These are phyloP conservation scores for Saccharomycopsis oosterbeekiorum DNA, from an alignment of 805 yeast genomes.

Conservation along the genomic window DNA sequence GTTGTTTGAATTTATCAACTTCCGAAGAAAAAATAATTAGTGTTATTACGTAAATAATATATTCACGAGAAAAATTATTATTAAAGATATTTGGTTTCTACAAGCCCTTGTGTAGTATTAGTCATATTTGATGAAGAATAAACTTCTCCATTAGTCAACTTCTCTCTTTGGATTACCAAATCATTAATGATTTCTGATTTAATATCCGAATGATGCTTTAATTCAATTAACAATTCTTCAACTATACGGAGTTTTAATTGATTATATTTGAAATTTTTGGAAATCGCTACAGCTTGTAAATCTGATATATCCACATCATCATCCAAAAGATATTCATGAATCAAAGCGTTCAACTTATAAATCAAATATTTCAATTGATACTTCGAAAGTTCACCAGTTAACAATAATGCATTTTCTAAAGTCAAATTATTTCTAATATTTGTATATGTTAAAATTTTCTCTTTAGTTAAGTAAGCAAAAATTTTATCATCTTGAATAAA, in stretches of 20 bases:
- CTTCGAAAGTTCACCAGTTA: conserved; percentile 1
- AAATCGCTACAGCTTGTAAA: neutral
- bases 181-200: neutral
- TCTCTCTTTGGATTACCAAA: neutral
- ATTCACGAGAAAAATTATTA: no score
- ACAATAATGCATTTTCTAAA: conserved; percentile 1
- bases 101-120: neutral
- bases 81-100: neutral
- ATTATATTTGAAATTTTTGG: conserved; percentile 6
- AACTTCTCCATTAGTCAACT: conserved; percentile 8
- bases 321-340: conserved; percentile 4
- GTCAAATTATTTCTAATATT: conserved; percentile 1
- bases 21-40: no score
- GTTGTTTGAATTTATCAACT: no score
- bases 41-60: no score
- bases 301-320: neutral
- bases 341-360: neutral
- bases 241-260: conserved; percentile 4
- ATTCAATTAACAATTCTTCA: neutral
- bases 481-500: neutral
- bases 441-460: neutral
- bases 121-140: neutral
- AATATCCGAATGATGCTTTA: neutral
- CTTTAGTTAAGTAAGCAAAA: neutral
- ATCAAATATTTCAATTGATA: neutral